Base-by-base conservation (phyloP, 345 rosid genomes). In the Hypericum perforatum region DNA sequence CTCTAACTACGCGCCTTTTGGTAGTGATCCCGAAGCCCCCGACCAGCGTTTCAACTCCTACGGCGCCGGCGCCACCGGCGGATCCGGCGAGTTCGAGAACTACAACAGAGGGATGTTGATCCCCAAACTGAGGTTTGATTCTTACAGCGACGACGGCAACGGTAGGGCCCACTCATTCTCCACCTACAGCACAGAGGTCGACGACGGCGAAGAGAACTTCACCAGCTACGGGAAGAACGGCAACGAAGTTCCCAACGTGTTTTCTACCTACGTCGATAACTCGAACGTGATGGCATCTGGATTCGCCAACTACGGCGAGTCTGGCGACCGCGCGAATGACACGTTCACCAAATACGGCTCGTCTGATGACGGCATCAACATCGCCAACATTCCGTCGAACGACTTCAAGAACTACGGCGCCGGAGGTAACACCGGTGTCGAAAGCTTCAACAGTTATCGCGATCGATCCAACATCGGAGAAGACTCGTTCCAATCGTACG, bases 41-140 rank as follows among this genome's bases (percentile, higher is more conserved):
- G 95, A 81, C 57, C 76, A 91, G 68, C 68, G 73, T 52, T 91
- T 91, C 76, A 79, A 79, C 63, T 74, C 92, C 15, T 91, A 91
- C 66, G 95, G 88, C 8, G 42, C 69, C 8, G 57, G 57, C 11
- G 77, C 82, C n/a, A 76, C 80, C 13, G 90, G 95, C 3, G 95
- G 98, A 41, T 10, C 52, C 11, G 81, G 95, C 11, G 68, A 73
- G 0, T 91, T 91, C 79, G 66, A 47, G 7, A 63, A 54, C 59
- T 91, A 91, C 69, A 75, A 77, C 10, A 59, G 41, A 38, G 54
- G 61, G 2, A 82, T 78, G 7, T 87, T 85, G 68, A 52, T 70
- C 3, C 94, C 96, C 9, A 68, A 76, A 59, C 73, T 82, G 16
- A 62, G 68, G 13, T 91, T 91, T 74, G 70, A 64, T 7, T 68